Base-by-base conservation (phyloP, 129 eudicot species). In the Lactuca saligna region DNA sequence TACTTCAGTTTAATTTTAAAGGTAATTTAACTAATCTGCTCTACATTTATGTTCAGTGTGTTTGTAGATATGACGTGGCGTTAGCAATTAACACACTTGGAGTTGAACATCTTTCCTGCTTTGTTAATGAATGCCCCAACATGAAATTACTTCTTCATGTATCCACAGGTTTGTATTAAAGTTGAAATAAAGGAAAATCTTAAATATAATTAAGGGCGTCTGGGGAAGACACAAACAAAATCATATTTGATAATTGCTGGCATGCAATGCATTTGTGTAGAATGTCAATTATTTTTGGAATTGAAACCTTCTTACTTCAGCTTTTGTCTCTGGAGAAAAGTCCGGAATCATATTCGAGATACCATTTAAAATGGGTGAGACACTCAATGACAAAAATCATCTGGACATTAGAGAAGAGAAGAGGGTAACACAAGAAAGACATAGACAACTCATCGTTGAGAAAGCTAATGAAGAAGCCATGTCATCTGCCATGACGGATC, bases 281-380 rank as follows among this genome's bases (percentile, higher is more conserved):
- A 38, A 38, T 38, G 42, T 38, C 42, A 20, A 38, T 38, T 38
- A 34, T 3, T 37, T 8, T 5, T 16, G 9, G 8, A 38, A 37
- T 60, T 11, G 46, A 32, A 49, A n/a, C 34, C 16, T 53, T 8
- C 25, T 66, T 65, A 9, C n/a, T 71, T 13, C 81, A 89, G 96
- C 96, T 17, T 89, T 68, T 46, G 86, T 89, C 0, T 82, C 83
- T 0, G 90, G 96, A 0, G 94, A 84, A 70, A 80, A 59, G 46
- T 63, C 55, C 0, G 96, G 96, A 59, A 66, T 84, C 2, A 83
- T 89, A 71, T 42, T 68, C 32, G 96, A 89, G 63, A 82, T 44
- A 2, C 77, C 90, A 8, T 75, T 72, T 42, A 12, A 62, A 15
- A 68, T 86, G 80, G 96, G 96, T 1, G 94, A 86, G 61, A 71